Evolutionary conservation across 306 rosid genomes (phyloP).

Genomic region (Cucumis cinereus): DNA sequence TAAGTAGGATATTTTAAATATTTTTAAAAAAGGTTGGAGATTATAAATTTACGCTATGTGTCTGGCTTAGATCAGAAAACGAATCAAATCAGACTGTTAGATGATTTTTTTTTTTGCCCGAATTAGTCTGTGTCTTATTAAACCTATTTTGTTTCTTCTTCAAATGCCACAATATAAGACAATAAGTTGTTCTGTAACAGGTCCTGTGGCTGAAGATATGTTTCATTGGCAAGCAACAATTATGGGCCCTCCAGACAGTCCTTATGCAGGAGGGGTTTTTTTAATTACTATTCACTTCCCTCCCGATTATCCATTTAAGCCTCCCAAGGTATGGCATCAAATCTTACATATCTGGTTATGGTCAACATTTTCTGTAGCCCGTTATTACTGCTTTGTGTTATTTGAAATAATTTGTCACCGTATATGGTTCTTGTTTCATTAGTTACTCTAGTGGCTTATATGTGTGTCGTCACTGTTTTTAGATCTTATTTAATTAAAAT

Average conservation of each 20-base stretch:
- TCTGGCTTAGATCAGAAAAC: neutral
- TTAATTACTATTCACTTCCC: constrained; percentile 79
- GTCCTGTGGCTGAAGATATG: constrained; percentile 84
- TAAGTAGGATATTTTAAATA: neutral
- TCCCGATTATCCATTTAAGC: constrained; percentile 82
- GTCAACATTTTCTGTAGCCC: neutral
- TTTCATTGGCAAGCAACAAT: constrained; percentile 90
- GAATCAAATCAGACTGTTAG: neutral
- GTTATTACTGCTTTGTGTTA: neutral
- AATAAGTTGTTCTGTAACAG: constrained; percentile 21
- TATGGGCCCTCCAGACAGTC: constrained; percentile 86
- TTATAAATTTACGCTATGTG: neutral
- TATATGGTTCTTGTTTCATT: neutral
- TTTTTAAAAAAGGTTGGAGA: too few species aligned
- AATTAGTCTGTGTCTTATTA: neutral
- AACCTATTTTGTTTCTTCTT: neutral
- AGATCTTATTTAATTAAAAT: neutral
- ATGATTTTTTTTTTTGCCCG: neutral
- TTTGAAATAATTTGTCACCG: neutral
- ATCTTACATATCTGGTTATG: neutral
- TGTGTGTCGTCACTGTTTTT: neutral
- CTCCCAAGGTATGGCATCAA: constrained; percentile 44
- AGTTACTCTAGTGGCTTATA: neutral
- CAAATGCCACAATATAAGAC: neutral
- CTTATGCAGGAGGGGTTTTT: constrained; percentile 74